Base-by-base conservation (phyloP, 2,329 filamentous ascomycete species). In the Monilinia fructicola region DNA sequence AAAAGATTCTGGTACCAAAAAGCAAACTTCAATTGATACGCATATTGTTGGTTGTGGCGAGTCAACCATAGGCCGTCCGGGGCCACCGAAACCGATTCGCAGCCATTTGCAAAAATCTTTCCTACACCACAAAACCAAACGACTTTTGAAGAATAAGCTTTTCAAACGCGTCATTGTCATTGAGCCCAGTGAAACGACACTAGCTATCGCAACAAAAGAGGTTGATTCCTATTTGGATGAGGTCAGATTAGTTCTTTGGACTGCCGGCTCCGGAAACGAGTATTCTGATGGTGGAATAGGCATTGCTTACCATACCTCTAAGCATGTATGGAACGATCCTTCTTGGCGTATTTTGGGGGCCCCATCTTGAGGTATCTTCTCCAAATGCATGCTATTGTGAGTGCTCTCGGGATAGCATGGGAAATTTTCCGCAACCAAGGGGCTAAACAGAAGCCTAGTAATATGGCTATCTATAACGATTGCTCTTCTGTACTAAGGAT, bases 221-320 rank as follows among this genome's bases (percentile, higher is more conserved):
- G 40, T 42, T 18, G 46, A 54, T 42, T 23, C 23, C 31, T 48
- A 31, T 21, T 26, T 44, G 48, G 40, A 58, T 26, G 40, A 64
- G 40, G 38, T 44, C 9, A 54, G 60, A 59, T 59, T 52, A 50
- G 67, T 69, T 40, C 67, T 65, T 7, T 69, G 55, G 61, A 16
- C 38, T 59, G 55, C 44, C 46, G 46, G 21, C 6, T 31, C 31
- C 6, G 31, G 31, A 6, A 31, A 31, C 31, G 31, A 31, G 31
- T 6, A 31, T 31, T 31, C 31, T 6, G 31, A 31, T 31, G 4
- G 31, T 31, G 31, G 31, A 31, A 31, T 6, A 31, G 31, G 31
- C 4, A 31, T 31, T 31, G 31, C 31, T 31, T 31, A 31, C 31
- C 31, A 31, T 6, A 31, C 31, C 31, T 31, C 31, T 31, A 31